phyloP scores from a whole-genome alignment of 2,329 filamentous ascomycete species.

The Calonectria pauciramosa region DNA sequence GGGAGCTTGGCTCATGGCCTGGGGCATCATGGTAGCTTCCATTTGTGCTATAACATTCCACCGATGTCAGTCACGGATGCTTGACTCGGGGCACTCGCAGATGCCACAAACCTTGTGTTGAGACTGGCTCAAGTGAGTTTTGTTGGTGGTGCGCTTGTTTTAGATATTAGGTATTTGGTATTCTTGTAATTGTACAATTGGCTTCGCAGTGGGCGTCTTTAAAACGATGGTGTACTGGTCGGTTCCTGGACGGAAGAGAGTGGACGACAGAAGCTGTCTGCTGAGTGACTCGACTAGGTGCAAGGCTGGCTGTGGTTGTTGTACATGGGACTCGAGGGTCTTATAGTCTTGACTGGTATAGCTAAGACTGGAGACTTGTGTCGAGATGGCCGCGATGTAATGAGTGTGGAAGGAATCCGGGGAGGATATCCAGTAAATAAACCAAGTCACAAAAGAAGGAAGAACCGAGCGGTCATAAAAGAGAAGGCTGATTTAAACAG shows the following conservation, averaged over 20 bases:
- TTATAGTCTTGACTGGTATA: slow-evolving; percentile 22
- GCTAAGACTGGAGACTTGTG: slow-evolving; percentile 31
- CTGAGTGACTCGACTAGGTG: slow-evolving; percentile 48
- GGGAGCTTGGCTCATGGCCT: slow-evolving; percentile 77
- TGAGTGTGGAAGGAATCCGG: slow-evolving; percentile 60
- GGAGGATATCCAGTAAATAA: slow-evolving; percentile 57
- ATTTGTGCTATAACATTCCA: slow-evolving; percentile 60
- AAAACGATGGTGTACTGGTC: slow-evolving; percentile 45
- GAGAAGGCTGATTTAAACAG: slow-evolving; percentile 60
- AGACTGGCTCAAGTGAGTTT: slow-evolving; percentile 23
- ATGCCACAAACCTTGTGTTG: slow-evolving; percentile 43
- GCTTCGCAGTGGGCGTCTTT: slow-evolving; percentile 38
- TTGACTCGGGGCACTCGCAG: slow-evolving; percentile 23
- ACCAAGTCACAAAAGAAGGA: slow-evolving; percentile 63
- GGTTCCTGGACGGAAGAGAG: slow-evolving; percentile 50
- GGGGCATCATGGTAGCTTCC: slow-evolving; percentile 73
- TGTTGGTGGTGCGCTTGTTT: slow-evolving; percentile 26
- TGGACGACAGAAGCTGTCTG: slow-evolving; percentile 59
- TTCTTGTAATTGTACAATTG: slow-evolving; percentile 43
- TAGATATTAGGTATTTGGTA: slow-evolving; percentile 44
- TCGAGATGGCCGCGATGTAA: slow-evolving; percentile 45
- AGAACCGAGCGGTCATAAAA: slow-evolving; percentile 63
- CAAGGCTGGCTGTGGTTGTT: slow-evolving; percentile 44
- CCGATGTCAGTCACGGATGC: slow-evolving; percentile 34
- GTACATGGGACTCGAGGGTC: slow-evolving; percentile 47